These are phyloP conservation scores for Tetracladium marchalianum DNA, from an alignment of 495 filamentous ascomycete genomes.

Conservation along the genomic window DNA sequence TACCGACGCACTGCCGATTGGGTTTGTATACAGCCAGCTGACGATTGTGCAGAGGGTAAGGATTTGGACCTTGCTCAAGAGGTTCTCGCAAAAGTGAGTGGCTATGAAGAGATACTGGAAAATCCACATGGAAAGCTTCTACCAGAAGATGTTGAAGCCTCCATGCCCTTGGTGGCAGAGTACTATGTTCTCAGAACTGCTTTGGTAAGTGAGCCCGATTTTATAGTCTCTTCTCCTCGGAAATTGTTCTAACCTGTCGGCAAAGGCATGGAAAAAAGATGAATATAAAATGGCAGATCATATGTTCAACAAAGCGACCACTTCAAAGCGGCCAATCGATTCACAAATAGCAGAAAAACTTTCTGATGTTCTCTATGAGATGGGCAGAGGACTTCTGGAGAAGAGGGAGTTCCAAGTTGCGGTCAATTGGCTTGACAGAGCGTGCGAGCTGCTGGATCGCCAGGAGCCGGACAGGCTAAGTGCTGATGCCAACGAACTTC, in stretches of 20 bases:
- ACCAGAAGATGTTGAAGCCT: conserved; percentile 16
- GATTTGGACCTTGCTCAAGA: conserved; percentile 46
- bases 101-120: conserved; percentile 49
- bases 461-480: conserved; percentile 48
- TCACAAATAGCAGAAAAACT: conserved; percentile 48
- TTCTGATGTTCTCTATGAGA: conserved; percentile 62
- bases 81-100: conserved; percentile 52
- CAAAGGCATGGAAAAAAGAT: conserved; percentile 60
- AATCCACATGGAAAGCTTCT: conserved; percentile 23
- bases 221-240: neutral
- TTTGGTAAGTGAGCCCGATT: conserved; percentile 39
- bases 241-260: neutral
- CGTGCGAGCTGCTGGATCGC: conserved; percentile 46
- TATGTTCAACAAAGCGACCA: conserved; percentile 52
- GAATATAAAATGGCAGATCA: conserved; percentile 68
- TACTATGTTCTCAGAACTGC: conserved; percentile 63
- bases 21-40: conserved; percentile 1
- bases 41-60: conserved; percentile 18
- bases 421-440: conserved; percentile 65
- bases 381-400: conserved; percentile 50
- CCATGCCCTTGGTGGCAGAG: conserved; percentile 40
- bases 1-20: conserved; percentile 17
- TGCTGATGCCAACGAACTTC: conserved; percentile 50
- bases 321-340: conserved; percentile 30
- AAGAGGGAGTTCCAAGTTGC: conserved; percentile 44